These are phyloP conservation scores for Zasmidium cellare DNA, from an alignment of 2,329 filamentous ascomycete genomes.

Conservation along the genomic window DNA sequence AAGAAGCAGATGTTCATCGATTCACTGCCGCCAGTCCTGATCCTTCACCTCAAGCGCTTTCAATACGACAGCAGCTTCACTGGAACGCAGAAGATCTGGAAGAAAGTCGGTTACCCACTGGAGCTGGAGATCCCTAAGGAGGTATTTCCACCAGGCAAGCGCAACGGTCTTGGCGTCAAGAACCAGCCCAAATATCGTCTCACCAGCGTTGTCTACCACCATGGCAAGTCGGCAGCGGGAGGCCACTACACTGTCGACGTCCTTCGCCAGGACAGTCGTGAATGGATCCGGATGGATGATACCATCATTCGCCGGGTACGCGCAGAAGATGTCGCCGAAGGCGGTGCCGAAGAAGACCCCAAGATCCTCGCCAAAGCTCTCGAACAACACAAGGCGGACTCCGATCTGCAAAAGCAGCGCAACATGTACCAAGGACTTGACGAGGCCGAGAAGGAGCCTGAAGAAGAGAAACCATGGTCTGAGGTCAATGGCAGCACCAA, in stretches of 20 bases:
- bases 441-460: conserved; percentile 66
- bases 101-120: conserved; percentile 92
- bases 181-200: conserved; percentile 81
- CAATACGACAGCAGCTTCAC: conserved; percentile 80
- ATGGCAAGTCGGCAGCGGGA: conserved; percentile 92
- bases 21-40: conserved; percentile 83
- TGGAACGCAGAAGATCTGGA: conserved; percentile 97
- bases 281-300: conserved; percentile 96
- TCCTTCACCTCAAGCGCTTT: conserved; percentile 95
- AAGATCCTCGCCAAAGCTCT: conserved; percentile 65
- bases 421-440: conserved; percentile 74
- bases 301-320: conserved; percentile 83
- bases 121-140: conserved; percentile 93
- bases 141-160: conserved; percentile 75
- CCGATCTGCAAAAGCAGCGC: conserved; percentile 40
- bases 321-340: conserved; percentile 85
- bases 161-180: conserved; percentile 64
- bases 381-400: conserved; percentile 66
- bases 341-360: conserved; percentile 76
- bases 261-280: conserved; percentile 85
- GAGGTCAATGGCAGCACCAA: conserved; percentile 68
- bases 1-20: conserved; percentile 97
- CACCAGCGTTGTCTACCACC: conserved; percentile 91
- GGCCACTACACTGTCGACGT: conserved; percentile 99
- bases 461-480: conserved; percentile 71